Conservation (phyloP, 164 flowering plant species). For the Vitis labrusca region DNA sequence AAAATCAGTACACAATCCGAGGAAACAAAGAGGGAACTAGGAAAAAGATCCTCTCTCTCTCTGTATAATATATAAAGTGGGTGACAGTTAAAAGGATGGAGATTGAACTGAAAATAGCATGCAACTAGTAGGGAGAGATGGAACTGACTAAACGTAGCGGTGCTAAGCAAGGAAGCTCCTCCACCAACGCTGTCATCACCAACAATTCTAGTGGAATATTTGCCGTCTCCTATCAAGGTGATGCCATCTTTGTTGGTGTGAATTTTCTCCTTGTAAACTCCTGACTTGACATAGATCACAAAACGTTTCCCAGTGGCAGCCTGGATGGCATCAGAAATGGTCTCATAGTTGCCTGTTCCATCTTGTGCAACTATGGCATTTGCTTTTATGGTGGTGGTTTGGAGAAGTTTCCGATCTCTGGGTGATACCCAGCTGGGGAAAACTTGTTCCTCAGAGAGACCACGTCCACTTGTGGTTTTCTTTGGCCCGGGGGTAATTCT, state of each 20-base stretch:
- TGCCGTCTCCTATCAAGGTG: slow-evolving; percentile 53
- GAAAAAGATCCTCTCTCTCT: too few relatives aligned
- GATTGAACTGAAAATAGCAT: neutral
- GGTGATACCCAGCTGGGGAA: slow-evolving; percentile 39
- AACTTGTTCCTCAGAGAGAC: neutral
- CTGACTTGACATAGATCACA: slow-evolving; percentile 52
- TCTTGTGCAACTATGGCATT: slow-evolving; percentile 51
- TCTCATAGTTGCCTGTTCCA: slow-evolving; percentile 41
- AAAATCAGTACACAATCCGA: too few relatives aligned
- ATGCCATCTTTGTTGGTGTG: slow-evolving; percentile 40
- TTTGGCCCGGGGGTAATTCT: slow-evolving; percentile 16
- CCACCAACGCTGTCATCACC: slow-evolving; percentile 30
- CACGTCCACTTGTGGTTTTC: neutral
- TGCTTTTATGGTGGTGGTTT: slow-evolving; percentile 23
- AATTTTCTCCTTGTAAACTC: slow-evolving; percentile 49
- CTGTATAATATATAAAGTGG: too few relatives aligned
- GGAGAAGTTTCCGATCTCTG: slow-evolving; percentile 37
- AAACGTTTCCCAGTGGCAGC: slow-evolving; percentile 45
- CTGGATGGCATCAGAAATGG: slow-evolving; percentile 36
- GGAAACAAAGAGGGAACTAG: too few relatives aligned
- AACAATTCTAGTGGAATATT: slow-evolving; percentile 34
- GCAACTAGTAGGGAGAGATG: slow-evolving; percentile 2
- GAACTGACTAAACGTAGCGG: slow-evolving; percentile 49
- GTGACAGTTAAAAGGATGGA: too few relatives aligned
- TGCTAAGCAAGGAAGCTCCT: slow-evolving; percentile 31